Conservation (phyloP, 768 basidiomycete genomes). For the Boletus rubroflammeus region DNA sequence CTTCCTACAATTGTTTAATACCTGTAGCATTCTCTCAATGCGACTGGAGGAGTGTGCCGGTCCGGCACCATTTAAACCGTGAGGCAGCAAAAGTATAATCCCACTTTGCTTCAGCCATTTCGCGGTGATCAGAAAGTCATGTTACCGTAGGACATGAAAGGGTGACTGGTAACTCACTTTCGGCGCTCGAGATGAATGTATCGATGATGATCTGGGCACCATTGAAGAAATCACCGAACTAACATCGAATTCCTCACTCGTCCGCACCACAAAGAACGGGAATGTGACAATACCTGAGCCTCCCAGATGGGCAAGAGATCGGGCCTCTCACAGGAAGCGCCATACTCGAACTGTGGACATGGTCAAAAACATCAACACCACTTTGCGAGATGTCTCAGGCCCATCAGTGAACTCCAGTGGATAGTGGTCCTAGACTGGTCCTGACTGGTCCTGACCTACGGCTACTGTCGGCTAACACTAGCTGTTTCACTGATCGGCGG, state of each 20-base stretch:
- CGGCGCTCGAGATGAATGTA: conserved; percentile 79
- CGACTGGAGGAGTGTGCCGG: conserved; percentile 91
- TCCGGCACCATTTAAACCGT: conserved; percentile 91
- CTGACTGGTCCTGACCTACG: too few relatives aligned
- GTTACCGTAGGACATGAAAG: background rate
- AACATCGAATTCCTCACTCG: background rate
- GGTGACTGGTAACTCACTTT: conserved; percentile 49
- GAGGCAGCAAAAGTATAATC: conserved; percentile 79
- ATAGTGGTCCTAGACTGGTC: too few relatives aligned
- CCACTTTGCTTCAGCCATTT: conserved; percentile 95
- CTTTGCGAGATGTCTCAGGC: conserved; percentile 28
- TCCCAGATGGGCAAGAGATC: conserved; percentile 86
- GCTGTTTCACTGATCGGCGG: too few relatives aligned
- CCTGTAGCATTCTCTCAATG: conserved; percentile 89
- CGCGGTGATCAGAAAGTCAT: conserved; percentile 39
- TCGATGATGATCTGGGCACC: conserved; percentile 87
- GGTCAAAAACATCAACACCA: background rate
- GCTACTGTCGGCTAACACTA: too few relatives aligned
- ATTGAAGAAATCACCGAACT: conserved; percentile 94
- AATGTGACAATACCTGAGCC: conserved; percentile 56
- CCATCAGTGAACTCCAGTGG: too few relatives aligned
- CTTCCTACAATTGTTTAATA: too few relatives aligned
- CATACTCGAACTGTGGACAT: conserved; percentile 83
- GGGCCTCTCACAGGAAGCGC: conserved; percentile 85
- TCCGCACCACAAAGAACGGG: background rate